Percentiles rank a stretch among this genome's conserved stretches.
Conservation (phyloP, 768 basidiomycete genomes). For the Fibroporia radiculosa region DNA sequence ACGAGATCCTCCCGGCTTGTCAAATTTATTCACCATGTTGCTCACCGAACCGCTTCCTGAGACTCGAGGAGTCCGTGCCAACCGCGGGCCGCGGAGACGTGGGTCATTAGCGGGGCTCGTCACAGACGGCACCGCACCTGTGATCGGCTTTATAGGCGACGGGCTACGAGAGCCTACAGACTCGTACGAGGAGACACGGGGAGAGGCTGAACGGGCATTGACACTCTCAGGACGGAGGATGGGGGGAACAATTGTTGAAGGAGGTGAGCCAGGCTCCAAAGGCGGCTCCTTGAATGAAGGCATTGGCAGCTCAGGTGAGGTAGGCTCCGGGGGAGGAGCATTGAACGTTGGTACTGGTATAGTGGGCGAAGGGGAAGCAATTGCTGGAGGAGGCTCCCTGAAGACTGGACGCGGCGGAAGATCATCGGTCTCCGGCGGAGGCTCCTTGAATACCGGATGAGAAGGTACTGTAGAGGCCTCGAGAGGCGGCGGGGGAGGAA, state of each 20-base stretch:
- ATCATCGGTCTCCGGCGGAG: conserved; percentile 51
- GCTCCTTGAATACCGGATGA: conserved; percentile 53
- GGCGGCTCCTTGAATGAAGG: conserved; percentile 41
- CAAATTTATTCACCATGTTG: conserved; percentile 49
- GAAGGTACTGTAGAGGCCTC: conserved; percentile 5
- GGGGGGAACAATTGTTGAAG: conserved; percentile 7
- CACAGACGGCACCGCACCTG: conserved; percentile 41
- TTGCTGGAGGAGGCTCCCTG: conserved; percentile 27
- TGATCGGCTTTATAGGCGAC: conserved; percentile 28
- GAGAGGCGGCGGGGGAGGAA: conserved; percentile 9
- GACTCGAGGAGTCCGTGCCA: conserved; percentile 40
- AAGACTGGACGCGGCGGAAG: conserved; percentile 35
- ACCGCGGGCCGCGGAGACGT: conserved; percentile 40
- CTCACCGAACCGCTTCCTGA: conserved; percentile 38
- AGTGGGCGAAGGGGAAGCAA: conserved; percentile 7
- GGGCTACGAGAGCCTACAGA: conserved; percentile 22
- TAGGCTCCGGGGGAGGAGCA: conserved; percentile 17
- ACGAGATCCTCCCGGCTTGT: conserved; percentile 27
- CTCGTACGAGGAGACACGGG: conserved; percentile 14
- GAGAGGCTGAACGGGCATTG: conserved; percentile 22
- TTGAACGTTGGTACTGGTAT: conserved; percentile 13
- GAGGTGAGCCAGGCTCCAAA: conserved; percentile 29
- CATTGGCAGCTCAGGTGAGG: conserved; percentile 5
- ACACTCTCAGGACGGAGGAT: conserved; percentile 5
- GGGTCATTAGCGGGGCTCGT: conserved; percentile 17